Evolutionary conservation across 257 asterid genomes (phyloP).

Genomic region (Solanum chiquidenum): DNA sequence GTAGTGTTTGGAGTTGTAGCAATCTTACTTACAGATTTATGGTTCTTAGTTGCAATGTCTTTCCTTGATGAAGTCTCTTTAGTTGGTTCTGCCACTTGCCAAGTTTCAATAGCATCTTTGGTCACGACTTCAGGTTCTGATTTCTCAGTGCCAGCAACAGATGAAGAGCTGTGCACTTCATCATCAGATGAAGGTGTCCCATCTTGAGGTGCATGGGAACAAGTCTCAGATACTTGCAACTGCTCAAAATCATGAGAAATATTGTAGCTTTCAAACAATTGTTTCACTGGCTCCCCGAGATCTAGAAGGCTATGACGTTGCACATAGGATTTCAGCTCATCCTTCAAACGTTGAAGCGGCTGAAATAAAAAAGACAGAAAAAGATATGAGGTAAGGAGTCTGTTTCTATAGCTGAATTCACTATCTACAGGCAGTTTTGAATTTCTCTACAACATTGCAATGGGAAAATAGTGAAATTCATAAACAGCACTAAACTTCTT

Average conservation of each 20-base stretch:
- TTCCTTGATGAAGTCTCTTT: constrained; percentile 20
- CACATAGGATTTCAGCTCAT: constrained; percentile 59
- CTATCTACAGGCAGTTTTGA: background rate
- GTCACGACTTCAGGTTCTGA: constrained; percentile 26
- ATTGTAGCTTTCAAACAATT: constrained; percentile 52
- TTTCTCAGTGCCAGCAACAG: constrained; percentile 37
- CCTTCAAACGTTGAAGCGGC: constrained; percentile 71
- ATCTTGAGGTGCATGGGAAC: constrained; percentile 53
- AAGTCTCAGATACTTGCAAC: constrained; percentile 41
- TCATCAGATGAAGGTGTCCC: constrained; percentile 53
- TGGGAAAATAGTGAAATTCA: background rate
- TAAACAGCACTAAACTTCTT: background rate
- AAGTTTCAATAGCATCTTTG: constrained; percentile 15
- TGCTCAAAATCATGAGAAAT: constrained; percentile 45
- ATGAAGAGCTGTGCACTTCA: constrained; percentile 50
- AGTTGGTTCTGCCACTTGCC: constrained; percentile 24
- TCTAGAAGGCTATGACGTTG: constrained; percentile 43
- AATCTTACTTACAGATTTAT: constrained; percentile 28
- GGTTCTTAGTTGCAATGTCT: constrained; percentile 23
- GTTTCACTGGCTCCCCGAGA: constrained; percentile 47
- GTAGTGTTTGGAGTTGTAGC: constrained; percentile 27
- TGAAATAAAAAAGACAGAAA: constrained; percentile 4
- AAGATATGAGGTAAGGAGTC: background rate
- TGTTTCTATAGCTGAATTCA: background rate
- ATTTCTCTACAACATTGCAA: background rate